Base-by-base conservation (phyloP, 2,329 filamentous ascomycete species). In the Paracamarosporium sp. region DNA sequence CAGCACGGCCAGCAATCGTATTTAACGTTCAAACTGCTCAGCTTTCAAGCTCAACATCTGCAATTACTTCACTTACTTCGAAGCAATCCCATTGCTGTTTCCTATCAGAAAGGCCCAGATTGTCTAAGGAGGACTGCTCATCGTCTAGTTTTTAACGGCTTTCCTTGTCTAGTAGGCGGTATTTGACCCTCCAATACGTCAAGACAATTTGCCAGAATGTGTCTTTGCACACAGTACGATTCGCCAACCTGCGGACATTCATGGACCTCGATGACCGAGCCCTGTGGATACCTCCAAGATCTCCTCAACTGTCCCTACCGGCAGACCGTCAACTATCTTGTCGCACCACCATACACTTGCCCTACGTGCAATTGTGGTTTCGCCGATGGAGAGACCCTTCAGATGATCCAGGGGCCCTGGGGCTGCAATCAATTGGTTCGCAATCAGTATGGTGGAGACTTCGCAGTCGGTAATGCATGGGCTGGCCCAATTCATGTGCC, bases 221-320 rank as follows among this genome's bases (percentile, higher is more conserved):
- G 83, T 67, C 70, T 72, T 27, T 79, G 78, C 30, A 75, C 75
- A 15, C 73, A 77, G 48, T 82, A 78, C 71, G 76, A 78, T 63
- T 82, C 81, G 0, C 69, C 71, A 6, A 75, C 72, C 48, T 85
- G 83, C 67, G 66, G 68, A 7, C 82, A 84, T 60, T 72, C 77
- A 27, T 85, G 82, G 81, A 68, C 83, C 53, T 78, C 76, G 24
- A 79, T 85, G 62, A 71, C 70, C 24, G 68, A 75, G 12, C 77
- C 80, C 8, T 85, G 83, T 66, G 70, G 67, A 5, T 70, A 69
- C 31, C 68, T 71, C 35, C 70, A 69, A 24, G 75, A 81, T 53
- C 73, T 82, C 17, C 61, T 78, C 35, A 79, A 64, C 56, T 81
- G 80, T 60, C 75, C 76, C 8, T 62, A 73, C 52, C 79, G 78